These are phyloP conservation scores for Tolypocladium amazonense DNA, from an alignment of 2,329 filamentous ascomycete genomes.

Conservation along the genomic window DNA sequence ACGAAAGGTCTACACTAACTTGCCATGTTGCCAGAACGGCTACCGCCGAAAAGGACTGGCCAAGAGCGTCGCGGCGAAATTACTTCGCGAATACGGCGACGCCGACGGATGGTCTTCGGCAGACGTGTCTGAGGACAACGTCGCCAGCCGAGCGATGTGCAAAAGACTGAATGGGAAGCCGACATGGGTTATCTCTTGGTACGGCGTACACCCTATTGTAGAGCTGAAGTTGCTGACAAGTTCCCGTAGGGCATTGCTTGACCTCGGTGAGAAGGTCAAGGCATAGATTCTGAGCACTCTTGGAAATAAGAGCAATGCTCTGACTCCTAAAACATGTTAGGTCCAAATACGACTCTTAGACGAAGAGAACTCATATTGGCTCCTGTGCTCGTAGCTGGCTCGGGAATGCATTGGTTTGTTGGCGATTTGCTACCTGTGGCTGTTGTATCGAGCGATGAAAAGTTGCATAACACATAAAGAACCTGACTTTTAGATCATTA, in stretches of 20 bases:
- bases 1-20: background rate
- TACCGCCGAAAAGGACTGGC: conserved; percentile 54
- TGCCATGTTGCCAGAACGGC: conserved; percentile 21
- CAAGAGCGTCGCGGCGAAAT: conserved; percentile 46
- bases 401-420: background rate
- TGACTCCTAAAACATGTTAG: background rate
- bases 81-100: conserved; percentile 40
- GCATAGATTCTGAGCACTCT: too few species aligned
- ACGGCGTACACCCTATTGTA: conserved; percentile 11
- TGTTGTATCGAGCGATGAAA: background rate
- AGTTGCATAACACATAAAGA: background rate
- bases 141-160: conserved; percentile 50
- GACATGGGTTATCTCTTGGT: conserved; percentile 51
- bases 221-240: background rate
- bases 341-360: background rate
- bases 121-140: conserved; percentile 53
- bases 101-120: conserved; percentile 46
- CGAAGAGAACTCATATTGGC: background rate
- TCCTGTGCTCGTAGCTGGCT: background rate
- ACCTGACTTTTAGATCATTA: too few species aligned
- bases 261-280: background rate
- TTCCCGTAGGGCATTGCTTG: background rate
- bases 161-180: conserved; percentile 46
- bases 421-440: background rate
- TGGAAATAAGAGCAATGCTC: background rate